Base-by-base conservation (phyloP, 257 asterid genomes). In the Cruciata laevipes region DNA sequence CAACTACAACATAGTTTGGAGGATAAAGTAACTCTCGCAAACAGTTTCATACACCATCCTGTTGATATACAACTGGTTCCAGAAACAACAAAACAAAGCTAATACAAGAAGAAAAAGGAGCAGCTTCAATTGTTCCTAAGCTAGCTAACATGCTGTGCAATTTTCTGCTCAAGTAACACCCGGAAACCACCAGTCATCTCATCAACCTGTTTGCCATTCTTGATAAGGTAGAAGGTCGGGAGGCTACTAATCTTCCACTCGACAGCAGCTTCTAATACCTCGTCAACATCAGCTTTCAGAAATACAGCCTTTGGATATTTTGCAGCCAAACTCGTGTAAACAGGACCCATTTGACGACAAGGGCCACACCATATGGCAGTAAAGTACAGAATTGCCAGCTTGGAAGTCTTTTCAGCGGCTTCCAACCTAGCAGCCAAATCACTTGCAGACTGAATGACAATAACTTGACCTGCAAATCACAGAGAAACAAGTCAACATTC, bases 321-420 rank as follows among this genome's bases (percentile, higher is more conserved):
- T 10, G 47, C 69, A 0, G 96, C 89, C 51, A 84, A 70, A 74
- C 75, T 80, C 11, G 88, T 32, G 81, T 71, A 84, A 53, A 76
- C 74, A 12, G 96, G 98, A 63, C 87, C 63, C 21, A 89, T 69
- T 55, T 71, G 38, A 47, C 90, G 92, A 68, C 95, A 91, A 20
- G 98, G 96, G 30, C 96, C 95, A 44, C 98, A 87, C 96, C 95
- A 89, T 4, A 84, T 76, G 23, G 96, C 95, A 0, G 90, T 91
- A 83, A 89, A 91, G 73, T 89, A 92, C 53, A 92, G 73, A 14
- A 92, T 33, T 31, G 89, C 78, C 18, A 92, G 84, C 33, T 84
- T 83, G 0, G 89, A 82, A 44, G 78, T 49, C 69, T 62, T 77
- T 7, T 80, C 42, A 44, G 96, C 88, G 38, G 88, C 93, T 25